Percentiles rank a stretch among this genome's conserved stretches.
These are phyloP conservation scores for Shiraia bambusicola DNA, from an alignment of 2,329 filamentous ascomycete genomes.

Conservation along the genomic window DNA sequence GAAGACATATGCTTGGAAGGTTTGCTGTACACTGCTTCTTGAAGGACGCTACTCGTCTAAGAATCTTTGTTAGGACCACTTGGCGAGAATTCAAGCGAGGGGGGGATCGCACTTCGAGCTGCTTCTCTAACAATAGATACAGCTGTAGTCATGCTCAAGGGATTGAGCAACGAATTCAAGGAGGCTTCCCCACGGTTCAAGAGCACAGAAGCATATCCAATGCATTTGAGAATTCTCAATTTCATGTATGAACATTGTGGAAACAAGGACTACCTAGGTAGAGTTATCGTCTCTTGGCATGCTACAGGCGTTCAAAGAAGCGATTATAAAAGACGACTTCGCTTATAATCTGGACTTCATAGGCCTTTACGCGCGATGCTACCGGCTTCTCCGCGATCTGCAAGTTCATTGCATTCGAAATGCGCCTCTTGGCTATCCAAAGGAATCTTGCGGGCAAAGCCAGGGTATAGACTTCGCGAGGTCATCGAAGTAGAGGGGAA, in stretches of 20 bases:
- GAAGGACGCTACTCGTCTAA: conserved; percentile 33
- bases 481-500: conserved; percentile 3
- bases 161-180: conserved; percentile 1
- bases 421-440: not conserved
- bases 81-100: conserved; percentile 35
- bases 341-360: not conserved
- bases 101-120: conserved; percentile 32
- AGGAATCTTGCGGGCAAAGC: not conserved
- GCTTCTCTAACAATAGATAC: conserved; percentile 36
- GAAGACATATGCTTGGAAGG: conserved; percentile 4
- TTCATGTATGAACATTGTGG: too few relatives aligned
- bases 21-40: conserved; percentile 32
- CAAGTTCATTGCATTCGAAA: not conserved
- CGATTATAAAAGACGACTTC: not conserved
- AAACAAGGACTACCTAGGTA: not conserved
- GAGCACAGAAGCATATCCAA: not conserved
- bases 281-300: not conserved
- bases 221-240: too few relatives aligned
- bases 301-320: not conserved
- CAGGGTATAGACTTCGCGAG: not conserved
- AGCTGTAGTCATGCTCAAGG: conserved; percentile 16
- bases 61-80: conserved; percentile 30
- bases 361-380: not conserved
- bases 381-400: not conserved
- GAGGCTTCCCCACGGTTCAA: conserved; percentile 1